Base-by-base conservation (phyloP, 345 rosid genomes). In the Turnera subulata region DNA sequence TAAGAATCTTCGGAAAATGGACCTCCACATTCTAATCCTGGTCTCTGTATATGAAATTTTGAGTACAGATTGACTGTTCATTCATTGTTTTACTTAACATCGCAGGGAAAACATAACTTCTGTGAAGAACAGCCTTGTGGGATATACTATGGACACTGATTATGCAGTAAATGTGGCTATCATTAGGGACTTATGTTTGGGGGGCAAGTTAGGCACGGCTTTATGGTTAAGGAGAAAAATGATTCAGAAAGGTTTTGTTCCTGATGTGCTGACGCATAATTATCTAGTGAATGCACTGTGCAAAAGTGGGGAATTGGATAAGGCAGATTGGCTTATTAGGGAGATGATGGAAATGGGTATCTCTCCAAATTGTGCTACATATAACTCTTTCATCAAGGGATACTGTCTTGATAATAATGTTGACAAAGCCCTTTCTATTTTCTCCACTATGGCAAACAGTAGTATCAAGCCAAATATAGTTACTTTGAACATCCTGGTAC, bases 291-390 rank as follows among this genome's bases (percentile, higher is more conserved):
- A 76, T 67, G 91, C 76, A 43, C 68, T 89, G 58, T 83, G 91
- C 72, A 77, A 67, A 53, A 46, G 42, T 50, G 80, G 85, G 55
- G 42, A 73, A 33, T 42, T 83, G 45, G 86, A 70, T 53, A 73
- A 70, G 72, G 94, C 82, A 17, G 80, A 80, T 69, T 65, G 59
- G 56, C 75, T 88, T 60, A 57, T 88, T 58, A 70, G 67, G 67
- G 92, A 88, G 63, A 88, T 88, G 89, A 23, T 62, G 62, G 87
- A 85, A 72, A 70, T 67, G 51, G 92, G 88, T 59, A 87, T 80
- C 53, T 65, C 75, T 57, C 92, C 92, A 19, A 83, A 79, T 15
- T 56, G 61, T 73, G 92, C 78, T 24, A 79, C 96, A 53, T 88
- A 76, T 56, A 88, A 83, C 68, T 73, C 72, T 16, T 66, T 70